Conservation (phyloP, 768 basidiomycete genomes). For the Cantharellus cinnabarinus region DNA sequence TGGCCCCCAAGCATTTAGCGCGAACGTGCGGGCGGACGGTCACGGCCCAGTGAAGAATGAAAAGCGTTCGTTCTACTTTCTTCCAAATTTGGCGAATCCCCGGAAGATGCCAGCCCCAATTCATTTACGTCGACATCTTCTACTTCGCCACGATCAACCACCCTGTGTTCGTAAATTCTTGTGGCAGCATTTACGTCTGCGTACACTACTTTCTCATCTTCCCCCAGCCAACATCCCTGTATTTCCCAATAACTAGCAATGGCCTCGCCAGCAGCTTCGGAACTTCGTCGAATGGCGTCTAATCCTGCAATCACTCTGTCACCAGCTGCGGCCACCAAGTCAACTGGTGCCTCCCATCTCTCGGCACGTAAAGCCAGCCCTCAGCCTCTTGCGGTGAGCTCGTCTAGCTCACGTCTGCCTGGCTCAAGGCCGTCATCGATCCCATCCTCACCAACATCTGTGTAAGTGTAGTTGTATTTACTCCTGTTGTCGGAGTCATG, state of each 20-base stretch:
- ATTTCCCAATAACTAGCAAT: neutral
- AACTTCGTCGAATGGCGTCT: neutral
- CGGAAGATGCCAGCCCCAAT: too few species aligned
- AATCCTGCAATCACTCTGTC: slow-evolving; percentile 1
- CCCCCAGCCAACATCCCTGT: too few species aligned
- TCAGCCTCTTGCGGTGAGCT: neutral
- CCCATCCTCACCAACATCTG: slow-evolving; percentile 7
- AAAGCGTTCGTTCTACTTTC: too few species aligned
- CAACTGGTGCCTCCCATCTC: neutral
- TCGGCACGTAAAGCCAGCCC: neutral
- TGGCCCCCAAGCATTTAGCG: too few species aligned
- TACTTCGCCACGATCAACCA: too few species aligned
- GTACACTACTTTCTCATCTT: too few species aligned
- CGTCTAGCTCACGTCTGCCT: neutral
- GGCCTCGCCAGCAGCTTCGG: neutral
- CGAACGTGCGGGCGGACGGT: too few species aligned
- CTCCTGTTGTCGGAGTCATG: neutral
- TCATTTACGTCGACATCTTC: too few species aligned
- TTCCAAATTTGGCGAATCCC: too few species aligned
- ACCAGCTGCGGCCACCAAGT: neutral
- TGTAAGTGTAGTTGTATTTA: neutral
- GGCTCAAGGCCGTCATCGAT: neutral
- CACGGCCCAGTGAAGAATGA: too few species aligned
- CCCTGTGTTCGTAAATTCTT: too few species aligned
- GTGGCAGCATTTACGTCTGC: too few species aligned